Conservation (phyloP, 2,329 filamentous ascomycete genomes). For the Aureobasidium subglaciale region DNA sequence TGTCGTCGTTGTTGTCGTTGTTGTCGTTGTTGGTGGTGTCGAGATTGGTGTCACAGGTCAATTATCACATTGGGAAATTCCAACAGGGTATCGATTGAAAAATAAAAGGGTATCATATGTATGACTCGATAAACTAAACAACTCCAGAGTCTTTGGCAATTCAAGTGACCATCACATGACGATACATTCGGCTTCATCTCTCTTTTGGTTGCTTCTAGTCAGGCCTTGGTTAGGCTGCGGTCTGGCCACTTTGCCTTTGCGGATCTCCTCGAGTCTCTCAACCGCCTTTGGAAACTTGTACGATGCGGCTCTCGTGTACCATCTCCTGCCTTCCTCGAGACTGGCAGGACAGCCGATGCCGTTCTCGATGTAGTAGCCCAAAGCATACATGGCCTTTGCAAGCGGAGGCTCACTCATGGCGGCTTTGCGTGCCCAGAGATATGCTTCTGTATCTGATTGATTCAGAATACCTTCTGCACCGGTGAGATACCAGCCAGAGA, state of each 20-base stretch:
- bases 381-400: constrained; percentile 92
- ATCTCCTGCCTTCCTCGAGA: constrained; percentile 90
- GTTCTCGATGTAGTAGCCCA: constrained; percentile 95
- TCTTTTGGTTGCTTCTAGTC: constrained; percentile 72
- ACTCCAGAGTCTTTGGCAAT: not conserved
- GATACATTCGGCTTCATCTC: constrained; percentile 81
- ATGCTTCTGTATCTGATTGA: constrained; percentile 92
- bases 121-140: not conserved
- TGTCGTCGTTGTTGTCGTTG: too few relatives aligned
- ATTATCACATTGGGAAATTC: too few relatives aligned
- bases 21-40: too few relatives aligned
- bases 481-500: constrained; percentile 67
- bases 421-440: constrained; percentile 93
- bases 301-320: constrained; percentile 98
- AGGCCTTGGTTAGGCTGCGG: constrained; percentile 63
- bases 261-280: constrained; percentile 86
- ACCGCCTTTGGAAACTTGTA: constrained; percentile 93
- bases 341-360: constrained; percentile 84
- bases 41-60: too few relatives aligned
- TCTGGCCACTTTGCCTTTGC: constrained; percentile 42
- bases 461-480: constrained; percentile 79
- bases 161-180: constrained; percentile 56
- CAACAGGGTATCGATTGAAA: too few relatives aligned
- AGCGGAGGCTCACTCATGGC: constrained; percentile 68
- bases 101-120: not conserved